phyloP scores from a whole-genome alignment of 2,329 filamentous ascomycete species.

The Penicillium decumbens region DNA sequence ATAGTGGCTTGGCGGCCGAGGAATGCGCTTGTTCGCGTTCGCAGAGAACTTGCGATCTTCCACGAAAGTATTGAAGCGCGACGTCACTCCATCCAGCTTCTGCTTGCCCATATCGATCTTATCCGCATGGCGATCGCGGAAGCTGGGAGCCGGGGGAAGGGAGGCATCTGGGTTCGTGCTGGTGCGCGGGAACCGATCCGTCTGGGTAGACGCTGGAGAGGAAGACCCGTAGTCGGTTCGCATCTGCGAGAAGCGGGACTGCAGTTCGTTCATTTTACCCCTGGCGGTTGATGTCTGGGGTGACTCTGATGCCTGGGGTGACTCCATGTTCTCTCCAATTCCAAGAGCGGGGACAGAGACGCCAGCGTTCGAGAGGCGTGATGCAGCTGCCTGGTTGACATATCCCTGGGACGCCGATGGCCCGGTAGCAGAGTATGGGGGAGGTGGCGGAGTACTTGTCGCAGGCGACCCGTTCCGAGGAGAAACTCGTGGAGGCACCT shows the following conservation, averaged over 20 bases:
- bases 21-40: constrained; percentile 22
- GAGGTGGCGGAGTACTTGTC: constrained; percentile 42
- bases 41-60: constrained; percentile 36
- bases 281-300: constrained; percentile 17
- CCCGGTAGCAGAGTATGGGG: constrained; percentile 46
- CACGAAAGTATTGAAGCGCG: constrained; percentile 46
- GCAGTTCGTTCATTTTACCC: constrained; percentile 60
- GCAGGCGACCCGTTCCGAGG: constrained; percentile 56
- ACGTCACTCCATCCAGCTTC: constrained; percentile 47
- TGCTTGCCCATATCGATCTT: constrained; percentile 59
- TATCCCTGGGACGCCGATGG: constrained; percentile 34
- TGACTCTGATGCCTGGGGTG: constrained; percentile 23
- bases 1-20: constrained; percentile 23
- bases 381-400: constrained; percentile 58
- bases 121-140: constrained; percentile 60
- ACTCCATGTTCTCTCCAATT: constrained; percentile 52
- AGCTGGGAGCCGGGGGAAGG: constrained; percentile 54
- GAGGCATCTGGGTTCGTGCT: constrained; percentile 50
- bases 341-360: constrained; percentile 73
- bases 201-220: constrained; percentile 26
- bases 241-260: constrained; percentile 61
- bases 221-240: constrained; percentile 35
- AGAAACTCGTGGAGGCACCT: constrained; percentile 65
- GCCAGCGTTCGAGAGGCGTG: constrained; percentile 66
- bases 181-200: constrained; percentile 53